Percentiles rank a stretch among this genome's conserved stretches.
Conservation (phyloP, 2,329 filamentous ascomycete species). For the Aspergillus fijiensis region DNA sequence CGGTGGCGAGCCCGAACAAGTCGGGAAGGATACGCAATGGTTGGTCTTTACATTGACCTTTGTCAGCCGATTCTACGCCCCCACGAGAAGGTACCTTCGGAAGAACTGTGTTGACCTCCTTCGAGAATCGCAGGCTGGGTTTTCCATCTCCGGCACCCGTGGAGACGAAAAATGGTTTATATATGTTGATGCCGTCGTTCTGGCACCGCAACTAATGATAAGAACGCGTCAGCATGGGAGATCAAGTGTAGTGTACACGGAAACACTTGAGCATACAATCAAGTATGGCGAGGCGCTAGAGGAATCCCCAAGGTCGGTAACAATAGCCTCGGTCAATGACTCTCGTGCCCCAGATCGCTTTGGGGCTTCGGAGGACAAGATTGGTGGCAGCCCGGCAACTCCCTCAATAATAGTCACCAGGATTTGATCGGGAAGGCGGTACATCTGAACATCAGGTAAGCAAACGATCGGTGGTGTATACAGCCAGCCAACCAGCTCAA, state of each 20-base stretch:
- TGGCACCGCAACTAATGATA: conserved; percentile 66
- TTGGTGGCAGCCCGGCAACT: conserved; percentile 72
- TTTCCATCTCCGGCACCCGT: conserved; percentile 14
- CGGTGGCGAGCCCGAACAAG: conserved; percentile 73
- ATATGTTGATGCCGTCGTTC: conserved; percentile 80
- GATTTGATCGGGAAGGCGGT: conserved; percentile 71
- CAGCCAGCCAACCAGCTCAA: background rate
- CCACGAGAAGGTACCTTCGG: conserved; percentile 58
- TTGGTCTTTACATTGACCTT: conserved; percentile 36
- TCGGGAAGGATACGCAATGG: conserved; percentile 46
- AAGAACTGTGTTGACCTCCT: conserved; percentile 67
- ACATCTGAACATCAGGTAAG: conserved; percentile 57
- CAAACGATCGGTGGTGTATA: background rate
- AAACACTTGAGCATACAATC: conserved; percentile 59
- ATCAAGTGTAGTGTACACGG: background rate
- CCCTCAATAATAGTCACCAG: conserved; percentile 74
- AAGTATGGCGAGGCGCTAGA: conserved; percentile 72
- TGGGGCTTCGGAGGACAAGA: conserved; percentile 69
- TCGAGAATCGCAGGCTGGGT: conserved; percentile 67
- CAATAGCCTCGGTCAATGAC: conserved; percentile 72
- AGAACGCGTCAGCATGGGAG: conserved; percentile 10
- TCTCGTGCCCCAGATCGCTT: conserved; percentile 72
- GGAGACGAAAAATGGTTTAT: conserved; percentile 68
- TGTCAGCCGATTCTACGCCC: conserved; percentile 40
- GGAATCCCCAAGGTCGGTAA: conserved; percentile 80